Evolutionary conservation across 2,329 filamentous ascomycete species (phyloP), one percentile per base, ranked within the genome.

Genomic region (Colletotrichum sojae): DNA sequence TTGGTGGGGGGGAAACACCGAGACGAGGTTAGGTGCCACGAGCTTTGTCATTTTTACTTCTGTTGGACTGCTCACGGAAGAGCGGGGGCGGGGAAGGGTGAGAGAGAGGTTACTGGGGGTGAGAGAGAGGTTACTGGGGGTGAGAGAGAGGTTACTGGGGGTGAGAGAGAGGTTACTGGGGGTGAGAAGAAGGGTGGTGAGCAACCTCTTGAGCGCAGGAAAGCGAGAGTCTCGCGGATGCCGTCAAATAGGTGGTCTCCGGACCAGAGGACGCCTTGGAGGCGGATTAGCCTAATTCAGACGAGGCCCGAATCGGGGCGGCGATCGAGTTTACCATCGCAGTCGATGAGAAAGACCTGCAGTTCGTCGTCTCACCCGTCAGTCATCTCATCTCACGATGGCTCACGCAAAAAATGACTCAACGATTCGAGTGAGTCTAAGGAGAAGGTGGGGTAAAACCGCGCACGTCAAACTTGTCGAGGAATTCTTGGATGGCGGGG

Each of bases 401-500:
- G 16, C 60, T 67, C 51, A 25, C 31, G 36, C 25, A 25, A 55
- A 53, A 57, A 54, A 70, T 70, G 63, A 67, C 67, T 70, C 67
- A 70, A 55, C 40, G 52, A 27, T 57, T 27, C 8, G 10, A 18
- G n/a, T 27, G 58, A 39, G 71, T 25, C 22, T 25, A 25, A 25
- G 65, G 27, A 46, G 15, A 6, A 46, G 53, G 25, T 48, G 43
- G 39, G 53, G 57, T 51, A 57, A 63, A 66, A 76, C 81, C 77
- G 85, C 94, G 82, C 83, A 97, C 96, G 85, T 99, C 96, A 78
- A 98, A 99, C 78, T 90, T 90, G 82, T 94, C 91, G 70, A 99
- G 85, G 79, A 99, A 99, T 59, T 92, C 90, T 57, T 91, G 88
- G 74, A 98, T 93, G 52, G 89, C 93, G 67, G 88, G 84, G 72